Conservation (phyloP, 108 stramenopile genomes). For the Discostella stelligeroides region DNA sequence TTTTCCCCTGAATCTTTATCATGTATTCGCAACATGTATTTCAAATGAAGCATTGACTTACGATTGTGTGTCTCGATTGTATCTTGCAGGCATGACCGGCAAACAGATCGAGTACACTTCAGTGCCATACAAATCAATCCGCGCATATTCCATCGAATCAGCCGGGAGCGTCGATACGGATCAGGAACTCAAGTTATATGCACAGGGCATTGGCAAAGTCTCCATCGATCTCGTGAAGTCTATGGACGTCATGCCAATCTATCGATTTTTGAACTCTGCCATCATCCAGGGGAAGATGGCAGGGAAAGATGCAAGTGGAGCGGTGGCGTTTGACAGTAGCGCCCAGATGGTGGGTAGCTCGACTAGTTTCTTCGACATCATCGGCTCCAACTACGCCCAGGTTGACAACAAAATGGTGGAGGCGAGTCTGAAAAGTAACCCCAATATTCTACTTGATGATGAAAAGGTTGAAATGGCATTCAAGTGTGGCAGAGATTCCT, state of each 20-base stretch:
- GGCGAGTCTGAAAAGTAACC: constrained; percentile 25
- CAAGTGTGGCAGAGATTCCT: constrained; percentile 55
- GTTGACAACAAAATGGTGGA: constrained; percentile 35
- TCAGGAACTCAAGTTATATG: constrained; percentile 37
- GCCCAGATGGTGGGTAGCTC: too few relatives aligned
- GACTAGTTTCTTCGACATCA: constrained; percentile 48
- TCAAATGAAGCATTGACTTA: too few relatives aligned
- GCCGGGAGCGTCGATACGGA: constrained; percentile 53
- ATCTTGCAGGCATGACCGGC: constrained; percentile 55
- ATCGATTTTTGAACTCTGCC: constrained; percentile 39
- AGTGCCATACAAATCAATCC: constrained; percentile 49
- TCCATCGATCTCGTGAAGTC: constrained; percentile 40
- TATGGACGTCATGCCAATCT: constrained; percentile 47
- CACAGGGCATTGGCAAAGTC: constrained; percentile 35
- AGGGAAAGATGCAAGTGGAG: constrained; percentile 21
- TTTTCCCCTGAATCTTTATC: too few relatives aligned
- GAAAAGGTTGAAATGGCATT: constrained; percentile 59
- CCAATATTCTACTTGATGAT: constrained; percentile 33
- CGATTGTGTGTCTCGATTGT: too few relatives aligned
- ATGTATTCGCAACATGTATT: too few relatives aligned
- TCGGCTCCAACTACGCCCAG: constrained; percentile 53
- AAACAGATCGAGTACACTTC: constrained; percentile 53
- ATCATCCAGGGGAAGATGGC: constrained; percentile 35
- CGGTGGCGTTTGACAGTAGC: too few relatives aligned
- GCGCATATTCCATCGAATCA: constrained; percentile 53